These are phyloP conservation scores for Talaromyces proteolyticus DNA, from an alignment of 495 filamentous ascomycete species.

Conservation along the genomic window DNA sequence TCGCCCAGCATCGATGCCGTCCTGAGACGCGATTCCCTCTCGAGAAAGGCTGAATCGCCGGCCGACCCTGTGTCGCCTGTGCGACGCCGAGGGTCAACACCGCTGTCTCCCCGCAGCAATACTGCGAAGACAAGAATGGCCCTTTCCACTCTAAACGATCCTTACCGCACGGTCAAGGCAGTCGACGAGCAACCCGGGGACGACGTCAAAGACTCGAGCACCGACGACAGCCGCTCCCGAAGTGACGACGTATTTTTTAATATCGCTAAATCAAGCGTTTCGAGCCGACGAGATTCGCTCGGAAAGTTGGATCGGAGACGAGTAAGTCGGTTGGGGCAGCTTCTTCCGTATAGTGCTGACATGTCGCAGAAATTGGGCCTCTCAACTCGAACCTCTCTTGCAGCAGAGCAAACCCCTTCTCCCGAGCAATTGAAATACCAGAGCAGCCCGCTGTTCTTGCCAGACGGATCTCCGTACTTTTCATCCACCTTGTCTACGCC, in stretches of 20 bases:
- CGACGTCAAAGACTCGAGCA: slow-evolving; percentile 11
- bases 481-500: slow-evolving; percentile 30
- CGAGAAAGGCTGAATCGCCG: slow-evolving; percentile 8
- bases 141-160: not conserved
- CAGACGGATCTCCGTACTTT: slow-evolving; percentile 30
- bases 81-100: slow-evolving; percentile 2
- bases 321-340: slow-evolving; percentile 28
- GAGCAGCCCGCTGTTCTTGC: slow-evolving; percentile 35
- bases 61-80: not conserved
- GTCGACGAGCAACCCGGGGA: not conserved
- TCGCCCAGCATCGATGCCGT: slow-evolving; percentile 9
- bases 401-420: slow-evolving; percentile 30
- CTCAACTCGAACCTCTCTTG: slow-evolving; percentile 5
- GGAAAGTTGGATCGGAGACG: slow-evolving; percentile 42
- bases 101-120: slow-evolving; percentile 6
- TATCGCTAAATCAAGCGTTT: slow-evolving; percentile 50
- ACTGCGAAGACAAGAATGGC: not conserved
- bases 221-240: slow-evolving; percentile 27
- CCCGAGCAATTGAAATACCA: slow-evolving; percentile 24
- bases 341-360: not conserved
- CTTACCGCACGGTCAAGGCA: not conserved
- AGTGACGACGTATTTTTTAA: slow-evolving; percentile 61
- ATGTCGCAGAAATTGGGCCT: slow-evolving; percentile 5
- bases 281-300: slow-evolving; percentile 36
- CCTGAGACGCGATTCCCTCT: slow-evolving; percentile 8